A percentile compares a stretch with the other conserved stretches of the same genome.
These are phyloP conservation scores for Phlebiopsis flavidoalba DNA, from an alignment of 768 basidiomycete species.

Conservation along the genomic window DNA sequence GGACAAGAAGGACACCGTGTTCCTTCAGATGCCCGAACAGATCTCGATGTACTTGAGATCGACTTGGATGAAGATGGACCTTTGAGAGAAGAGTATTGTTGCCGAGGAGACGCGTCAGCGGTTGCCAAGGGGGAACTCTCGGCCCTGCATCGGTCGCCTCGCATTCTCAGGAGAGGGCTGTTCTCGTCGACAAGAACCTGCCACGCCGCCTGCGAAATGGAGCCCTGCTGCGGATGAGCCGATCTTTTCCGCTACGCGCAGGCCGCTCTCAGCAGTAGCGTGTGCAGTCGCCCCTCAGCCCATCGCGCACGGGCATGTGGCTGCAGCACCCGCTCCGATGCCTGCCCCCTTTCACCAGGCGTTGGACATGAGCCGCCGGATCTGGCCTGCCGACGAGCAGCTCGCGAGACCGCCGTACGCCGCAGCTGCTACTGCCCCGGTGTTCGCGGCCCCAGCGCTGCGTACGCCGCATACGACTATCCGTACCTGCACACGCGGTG, in stretches of 20 bases:
- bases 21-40: slow-evolving; percentile 32
- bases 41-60: slow-evolving; percentile 55
- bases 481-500: slow-evolving; percentile 8
- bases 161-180: slow-evolving; percentile 15
- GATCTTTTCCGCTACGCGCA: slow-evolving; percentile 48
- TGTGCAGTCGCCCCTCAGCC: slow-evolving; percentile 38
- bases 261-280: slow-evolving; percentile 54
- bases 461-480: slow-evolving; percentile 18
- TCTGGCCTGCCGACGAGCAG: slow-evolving; percentile 22
- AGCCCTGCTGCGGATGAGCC: slow-evolving; percentile 79
- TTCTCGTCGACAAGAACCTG: slow-evolving; percentile 31
- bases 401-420: slow-evolving; percentile 12
- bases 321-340: slow-evolving; percentile 39
- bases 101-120: slow-evolving; percentile 58
- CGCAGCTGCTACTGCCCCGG: slow-evolving; percentile 7
- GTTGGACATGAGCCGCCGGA: slow-evolving; percentile 27
- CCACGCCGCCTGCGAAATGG: slow-evolving; percentile 80
- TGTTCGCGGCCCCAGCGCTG: slow-evolving; percentile 9
- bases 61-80: slow-evolving; percentile 83
- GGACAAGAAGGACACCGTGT: slow-evolving; percentile 48
- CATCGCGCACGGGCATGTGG: slow-evolving; percentile 34
- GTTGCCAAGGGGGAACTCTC: slow-evolving; percentile 3
- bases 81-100: slow-evolving; percentile 75
- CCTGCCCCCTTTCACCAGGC: slow-evolving; percentile 28
- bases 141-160: too few relatives aligned